Percentiles rank a stretch among this genome's conserved stretches.
Conservation (phyloP, 257 asterid genomes). For the Agastache rugosa region DNA sequence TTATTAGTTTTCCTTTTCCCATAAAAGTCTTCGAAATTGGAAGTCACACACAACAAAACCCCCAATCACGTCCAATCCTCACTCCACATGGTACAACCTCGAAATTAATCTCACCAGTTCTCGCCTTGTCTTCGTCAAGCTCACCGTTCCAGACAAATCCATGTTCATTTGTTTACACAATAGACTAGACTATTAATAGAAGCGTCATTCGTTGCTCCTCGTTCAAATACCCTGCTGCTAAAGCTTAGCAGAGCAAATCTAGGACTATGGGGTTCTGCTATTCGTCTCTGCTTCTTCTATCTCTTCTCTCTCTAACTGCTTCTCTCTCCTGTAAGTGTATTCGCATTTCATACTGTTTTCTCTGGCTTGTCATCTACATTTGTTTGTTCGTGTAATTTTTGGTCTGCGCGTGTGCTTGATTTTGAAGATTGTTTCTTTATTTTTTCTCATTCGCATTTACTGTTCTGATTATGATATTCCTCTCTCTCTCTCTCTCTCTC, state of each 20-base stretch:
- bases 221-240: conserved; percentile 17
- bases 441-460: neutral
- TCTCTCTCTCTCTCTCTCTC: neutral
- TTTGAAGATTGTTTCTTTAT: neutral
- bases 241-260: conserved; percentile 26
- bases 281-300: conserved; percentile 34
- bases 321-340: conserved; percentile 43
- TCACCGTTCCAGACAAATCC: conserved; percentile 34
- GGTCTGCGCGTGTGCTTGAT: no score
- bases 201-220: neutral
- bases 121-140: conserved; percentile 33
- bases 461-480: neutral
- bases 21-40: neutral
- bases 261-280: conserved; percentile 33
- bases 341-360: neutral
- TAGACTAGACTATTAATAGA: neutral
- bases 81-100: conserved; percentile 13
- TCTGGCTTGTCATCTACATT: neutral
- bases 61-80: conserved; percentile 8
- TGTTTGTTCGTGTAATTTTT: no score
- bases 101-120: conserved; percentile 10
- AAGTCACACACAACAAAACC: neutral
- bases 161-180: conserved; percentile 3
- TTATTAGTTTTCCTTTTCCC: neutral
- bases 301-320: conserved; percentile 35